phyloP scores from a whole-genome alignment of 2,329 filamentous ascomycete species.

The Fusarium stilboides region DNA sequence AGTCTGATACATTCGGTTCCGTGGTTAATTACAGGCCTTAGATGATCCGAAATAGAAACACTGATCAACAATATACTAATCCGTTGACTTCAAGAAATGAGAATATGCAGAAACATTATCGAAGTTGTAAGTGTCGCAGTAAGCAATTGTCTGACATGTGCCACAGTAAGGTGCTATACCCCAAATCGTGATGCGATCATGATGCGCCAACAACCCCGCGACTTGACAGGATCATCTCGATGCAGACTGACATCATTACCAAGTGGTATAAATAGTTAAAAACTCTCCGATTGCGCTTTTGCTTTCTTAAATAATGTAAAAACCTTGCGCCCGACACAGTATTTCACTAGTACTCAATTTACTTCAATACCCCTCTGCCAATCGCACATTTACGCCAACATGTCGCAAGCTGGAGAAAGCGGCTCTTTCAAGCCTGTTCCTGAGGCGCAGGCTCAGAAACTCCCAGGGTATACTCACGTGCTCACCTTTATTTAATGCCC shows the following conservation, averaged over 20 bases:
- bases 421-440: constrained; percentile 56
- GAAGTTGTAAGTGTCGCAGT: neutral
- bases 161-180: neutral
- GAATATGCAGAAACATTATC: too few relatives aligned
- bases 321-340: neutral
- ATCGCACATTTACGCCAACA: constrained; percentile 5
- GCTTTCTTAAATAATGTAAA: neutral
- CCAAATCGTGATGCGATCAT: constrained; percentile 31
- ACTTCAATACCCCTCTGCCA: neutral
- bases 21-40: constrained; percentile 12
- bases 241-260: constrained; percentile 35
- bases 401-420: constrained; percentile 43
- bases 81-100: too few relatives aligned
- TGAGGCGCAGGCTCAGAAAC: constrained; percentile 55
- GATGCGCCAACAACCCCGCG: constrained; percentile 24
- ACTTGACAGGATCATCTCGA: constrained; percentile 11
- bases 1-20: constrained; percentile 66
- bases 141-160: constrained; percentile 2
- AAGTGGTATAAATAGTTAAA: neutral
- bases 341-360: neutral
- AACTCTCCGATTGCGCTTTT: too few relatives aligned
- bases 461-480: constrained; percentile 54
- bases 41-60: neutral
- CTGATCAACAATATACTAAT: too few relatives aligned
- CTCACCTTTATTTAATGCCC: neutral